A percentile compares a stretch with the other conserved stretches of the same genome.
Evolutionary conservation across 2,329 filamentous ascomycete genomes (phyloP).

Genomic region (Aspergillus neoniger): DNA sequence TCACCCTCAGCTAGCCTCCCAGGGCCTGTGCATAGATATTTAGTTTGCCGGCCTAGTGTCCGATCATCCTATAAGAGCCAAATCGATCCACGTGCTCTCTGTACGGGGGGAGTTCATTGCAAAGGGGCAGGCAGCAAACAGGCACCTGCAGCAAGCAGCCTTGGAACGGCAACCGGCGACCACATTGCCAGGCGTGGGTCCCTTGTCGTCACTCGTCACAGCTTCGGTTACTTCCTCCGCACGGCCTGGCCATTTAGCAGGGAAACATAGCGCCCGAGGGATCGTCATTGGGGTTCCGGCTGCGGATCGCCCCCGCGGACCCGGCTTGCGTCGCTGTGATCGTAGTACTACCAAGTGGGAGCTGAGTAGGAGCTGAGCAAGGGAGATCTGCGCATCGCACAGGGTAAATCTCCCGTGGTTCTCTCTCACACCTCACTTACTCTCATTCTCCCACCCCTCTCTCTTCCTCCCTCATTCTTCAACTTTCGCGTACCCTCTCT

Average conservation of each 20-base stretch:
- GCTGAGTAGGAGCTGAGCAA: background rate
- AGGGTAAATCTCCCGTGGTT: background rate
- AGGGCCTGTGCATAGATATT: background rate
- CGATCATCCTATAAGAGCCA: background rate
- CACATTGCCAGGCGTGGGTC: background rate
- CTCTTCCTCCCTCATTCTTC: background rate
- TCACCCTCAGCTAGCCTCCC: background rate
- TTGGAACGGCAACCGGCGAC: background rate
- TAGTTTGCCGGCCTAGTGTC: no score
- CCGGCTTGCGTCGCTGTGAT: background rate
- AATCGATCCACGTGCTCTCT: background rate
- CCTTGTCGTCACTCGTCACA: background rate
- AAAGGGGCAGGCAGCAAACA: background rate
- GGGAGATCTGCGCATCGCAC: conserved; percentile 5
- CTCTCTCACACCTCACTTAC: background rate
- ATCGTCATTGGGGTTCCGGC: conserved; percentile 1
- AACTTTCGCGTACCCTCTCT: background rate
- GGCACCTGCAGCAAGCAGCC: background rate
- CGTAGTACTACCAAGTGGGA: no score
- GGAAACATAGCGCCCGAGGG: background rate
- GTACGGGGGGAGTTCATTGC: background rate
- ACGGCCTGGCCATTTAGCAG: background rate
- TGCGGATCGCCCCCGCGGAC: background rate
- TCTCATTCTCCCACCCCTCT: background rate
- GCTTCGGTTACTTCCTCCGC: background rate